These are phyloP conservation scores for Musa troglodytarum DNA, from an alignment of 176 grass and related monocot genomes.

Conservation along the genomic window DNA sequence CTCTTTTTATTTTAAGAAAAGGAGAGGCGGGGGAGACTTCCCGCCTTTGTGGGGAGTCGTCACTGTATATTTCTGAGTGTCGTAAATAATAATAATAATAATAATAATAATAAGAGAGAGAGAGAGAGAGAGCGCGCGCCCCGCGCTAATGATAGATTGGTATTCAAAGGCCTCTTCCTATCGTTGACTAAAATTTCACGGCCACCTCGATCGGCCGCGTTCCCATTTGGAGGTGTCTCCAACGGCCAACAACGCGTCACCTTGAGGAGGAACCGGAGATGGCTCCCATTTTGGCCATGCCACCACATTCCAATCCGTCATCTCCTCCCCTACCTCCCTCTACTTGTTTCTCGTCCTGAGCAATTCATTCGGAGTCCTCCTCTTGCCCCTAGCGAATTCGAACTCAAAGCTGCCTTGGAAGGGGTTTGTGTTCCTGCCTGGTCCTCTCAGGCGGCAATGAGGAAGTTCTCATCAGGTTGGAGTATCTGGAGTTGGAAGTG, in stretches of 20 bases:
- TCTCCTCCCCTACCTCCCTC: background rate
- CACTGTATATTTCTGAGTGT: background rate
- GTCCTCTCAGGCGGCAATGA: too few species aligned
- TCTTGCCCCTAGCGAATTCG: too few species aligned
- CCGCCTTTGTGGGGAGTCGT: background rate
- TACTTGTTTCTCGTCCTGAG: background rate
- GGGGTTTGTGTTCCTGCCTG: too few species aligned
- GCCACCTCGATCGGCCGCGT: background rate
- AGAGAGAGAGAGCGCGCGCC: too few species aligned
- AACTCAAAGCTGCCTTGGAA: too few species aligned
- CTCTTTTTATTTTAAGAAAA: background rate
- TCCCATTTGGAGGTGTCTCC: background rate
- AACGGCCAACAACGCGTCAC: background rate
- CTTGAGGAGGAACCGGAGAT: background rate
- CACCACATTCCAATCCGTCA: too few species aligned
- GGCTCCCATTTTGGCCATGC: background rate
- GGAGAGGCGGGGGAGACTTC: background rate
- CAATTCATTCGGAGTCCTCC: too few species aligned
- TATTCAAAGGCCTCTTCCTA: background rate
- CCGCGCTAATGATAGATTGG: too few species aligned
- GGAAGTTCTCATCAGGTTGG: too few species aligned
- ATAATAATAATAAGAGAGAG: too few species aligned
- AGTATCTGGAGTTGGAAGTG: too few species aligned
- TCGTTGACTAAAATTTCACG: background rate
- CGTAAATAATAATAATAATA: too few species aligned